These are phyloP conservation scores for Xylaria telfairii DNA, from an alignment of 495 filamentous ascomycete species.

Conservation along the genomic window DNA sequence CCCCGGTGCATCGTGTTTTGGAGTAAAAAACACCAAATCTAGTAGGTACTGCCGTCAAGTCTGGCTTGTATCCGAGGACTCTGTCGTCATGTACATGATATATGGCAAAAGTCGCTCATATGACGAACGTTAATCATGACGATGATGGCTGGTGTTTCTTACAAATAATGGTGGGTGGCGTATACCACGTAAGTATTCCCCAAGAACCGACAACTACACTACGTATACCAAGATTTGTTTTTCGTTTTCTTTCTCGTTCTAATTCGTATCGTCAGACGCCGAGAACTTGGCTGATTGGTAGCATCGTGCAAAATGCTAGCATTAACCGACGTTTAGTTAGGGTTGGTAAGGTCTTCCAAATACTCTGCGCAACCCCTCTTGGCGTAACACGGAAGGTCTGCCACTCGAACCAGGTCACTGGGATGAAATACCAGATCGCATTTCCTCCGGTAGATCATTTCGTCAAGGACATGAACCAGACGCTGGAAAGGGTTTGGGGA, in stretches of 20 bases:
- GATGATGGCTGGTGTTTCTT: background rate
- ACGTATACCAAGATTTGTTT: conserved; percentile 3
- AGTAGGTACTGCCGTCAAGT: conserved; percentile 1
- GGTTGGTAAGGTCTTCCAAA: conserved; percentile 4
- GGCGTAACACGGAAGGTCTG: conserved; percentile 2
- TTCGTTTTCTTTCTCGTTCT: background rate
- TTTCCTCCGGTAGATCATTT: conserved; percentile 22
- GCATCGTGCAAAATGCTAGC: background rate
- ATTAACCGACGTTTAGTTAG: background rate
- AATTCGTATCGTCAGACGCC: conserved; percentile 1
- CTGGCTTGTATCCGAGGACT: background rate
- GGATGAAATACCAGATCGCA: conserved; percentile 18
- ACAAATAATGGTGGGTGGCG: conserved; percentile 6
- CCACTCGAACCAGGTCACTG: conserved; percentile 22
- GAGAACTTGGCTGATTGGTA: conserved; percentile 15
- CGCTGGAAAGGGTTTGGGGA: background rate
- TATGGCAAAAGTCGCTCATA: background rate
- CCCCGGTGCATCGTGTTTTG: conserved; percentile 5
- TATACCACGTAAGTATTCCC: background rate
- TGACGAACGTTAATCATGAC: background rate
- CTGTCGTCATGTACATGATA: background rate
- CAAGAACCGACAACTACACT: background rate
- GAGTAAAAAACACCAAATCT: conserved; percentile 12
- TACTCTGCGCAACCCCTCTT: conserved; percentile 15
- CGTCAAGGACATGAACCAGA: conserved; percentile 17